Percentiles rank a stretch among this genome's conserved stretches.
phyloP scores from a whole-genome alignment of 75 land plant species.

The Pinus taeda region DNA sequence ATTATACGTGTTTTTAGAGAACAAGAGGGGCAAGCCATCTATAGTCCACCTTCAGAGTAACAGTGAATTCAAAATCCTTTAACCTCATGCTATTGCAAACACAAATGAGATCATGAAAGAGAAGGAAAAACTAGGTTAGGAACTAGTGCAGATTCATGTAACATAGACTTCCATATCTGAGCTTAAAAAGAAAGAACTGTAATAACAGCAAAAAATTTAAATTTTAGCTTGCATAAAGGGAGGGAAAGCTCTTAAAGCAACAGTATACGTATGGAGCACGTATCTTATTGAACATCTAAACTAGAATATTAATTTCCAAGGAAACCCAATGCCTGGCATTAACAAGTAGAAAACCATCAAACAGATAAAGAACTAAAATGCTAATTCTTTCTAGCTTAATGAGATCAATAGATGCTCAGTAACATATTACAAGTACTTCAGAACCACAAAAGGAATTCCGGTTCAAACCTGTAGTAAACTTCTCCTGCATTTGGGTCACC shows the following conservation, averaged over 20 bases:
- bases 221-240: too few relatives aligned
- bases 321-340: background rate
- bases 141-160: background rate
- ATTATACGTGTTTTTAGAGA: too few relatives aligned
- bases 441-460: background rate
- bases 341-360: background rate
- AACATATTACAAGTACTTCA: background rate
- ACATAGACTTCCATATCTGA: background rate
- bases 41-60: background rate
- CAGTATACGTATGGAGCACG: background rate
- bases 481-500: constrained; percentile 93
- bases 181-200: background rate
- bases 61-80: background rate
- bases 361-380: background rate
- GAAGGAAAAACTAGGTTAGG: background rate
- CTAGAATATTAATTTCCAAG: background rate
- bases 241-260: too few relatives aligned
- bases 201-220: background rate
- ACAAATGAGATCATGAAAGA: background rate
- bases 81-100: background rate
- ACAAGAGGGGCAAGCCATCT: background rate
- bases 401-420: background rate
- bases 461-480: constrained; percentile 86
- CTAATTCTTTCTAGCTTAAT: background rate
- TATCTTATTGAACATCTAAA: background rate